Conservation (phyloP, 176 grass and related monocot genomes). For the Guadua angustifolia region DNA sequence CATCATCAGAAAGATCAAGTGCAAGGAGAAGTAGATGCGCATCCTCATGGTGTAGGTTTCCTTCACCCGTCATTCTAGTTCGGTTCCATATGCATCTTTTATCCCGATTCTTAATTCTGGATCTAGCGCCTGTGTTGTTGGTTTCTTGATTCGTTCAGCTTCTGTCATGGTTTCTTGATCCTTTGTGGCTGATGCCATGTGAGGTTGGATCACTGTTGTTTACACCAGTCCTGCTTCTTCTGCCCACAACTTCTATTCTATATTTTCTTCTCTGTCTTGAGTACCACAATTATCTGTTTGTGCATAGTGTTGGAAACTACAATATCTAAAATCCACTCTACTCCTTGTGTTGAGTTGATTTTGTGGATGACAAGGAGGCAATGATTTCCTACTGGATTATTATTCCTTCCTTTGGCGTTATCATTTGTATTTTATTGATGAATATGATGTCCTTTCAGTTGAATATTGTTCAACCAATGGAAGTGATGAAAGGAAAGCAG, state of each 20-base stretch:
- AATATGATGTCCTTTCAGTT: constrained; percentile 26
- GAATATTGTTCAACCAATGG: constrained; percentile 14
- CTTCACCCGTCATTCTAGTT: neutral
- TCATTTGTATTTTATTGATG: constrained; percentile 37
- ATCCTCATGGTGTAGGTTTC: constrained; percentile 91
- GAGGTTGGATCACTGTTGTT: no score
- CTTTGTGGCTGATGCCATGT: neutral
- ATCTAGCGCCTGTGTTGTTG: neutral
- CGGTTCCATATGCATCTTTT: neutral
- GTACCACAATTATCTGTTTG: no score
- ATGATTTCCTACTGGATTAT: constrained; percentile 85
- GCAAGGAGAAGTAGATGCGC: constrained; percentile 94
- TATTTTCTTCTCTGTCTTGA: no score
- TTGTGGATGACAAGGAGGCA: constrained; percentile 61
- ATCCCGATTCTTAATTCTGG: neutral
- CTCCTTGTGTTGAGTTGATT: no score
- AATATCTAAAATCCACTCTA: no score
- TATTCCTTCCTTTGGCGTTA: constrained; percentile 53
- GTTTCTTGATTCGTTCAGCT: neutral
- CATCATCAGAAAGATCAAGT: constrained; percentile 91
- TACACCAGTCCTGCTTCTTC: no score
- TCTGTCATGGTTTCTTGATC: neutral
- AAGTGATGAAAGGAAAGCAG: constrained; percentile 36
- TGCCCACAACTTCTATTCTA: no score
- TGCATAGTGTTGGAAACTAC: no score